Base-by-base conservation (phyloP, 345 rosid species). In the Xanthoceras sorbifolium region DNA sequence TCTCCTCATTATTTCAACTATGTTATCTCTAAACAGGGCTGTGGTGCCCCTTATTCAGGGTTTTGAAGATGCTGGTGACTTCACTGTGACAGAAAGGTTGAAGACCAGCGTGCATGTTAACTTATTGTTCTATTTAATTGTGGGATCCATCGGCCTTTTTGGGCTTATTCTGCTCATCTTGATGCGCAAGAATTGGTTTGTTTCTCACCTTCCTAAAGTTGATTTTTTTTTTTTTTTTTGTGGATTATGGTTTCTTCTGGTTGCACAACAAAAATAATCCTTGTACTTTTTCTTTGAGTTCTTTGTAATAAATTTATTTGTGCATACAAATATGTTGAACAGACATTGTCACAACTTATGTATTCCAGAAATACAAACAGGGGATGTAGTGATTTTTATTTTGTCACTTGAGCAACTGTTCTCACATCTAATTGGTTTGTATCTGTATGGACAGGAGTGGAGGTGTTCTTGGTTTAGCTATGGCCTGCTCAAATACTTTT, bases 1-100 rank as follows among this genome's bases (percentile, higher is more conserved):
- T 78, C 69, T 81, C 82, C 87, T 86, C 88, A 85, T 83, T 82
- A 65, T 76, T 84, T 80, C 67, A 84, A 82, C 76, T 81, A 82
- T 80, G 80, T 87, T 82, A 86, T 89, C 84, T 87, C 87, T 88
- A 86, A 87, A 85, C 97, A 97, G 99, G 99, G 97, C 96, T 81
- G 97, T 90, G 87, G 98, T 87, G 86, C 98, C 99, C 85, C 97
- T 97, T 83, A 89, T 97, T 77, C 98, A 94, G 96, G 99, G 99
- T 87, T 97, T 87, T 67, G 99, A 97, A 92, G 99, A 94, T 90
- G 99, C 98, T 61, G 99, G 99, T 71, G 99, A 97, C 85, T 97
- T 97, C 76, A 87, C 96, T 2, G 84, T 92, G 59, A 86, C 89
- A 18, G 98, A 97, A 89, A 89, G 92, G 86, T 81, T 97, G 82